Evolutionary conservation across 2,329 filamentous ascomycete species (phyloP), one percentile per base, ranked within the genome.

Genomic region (Pseudocercospora musae): DNA sequence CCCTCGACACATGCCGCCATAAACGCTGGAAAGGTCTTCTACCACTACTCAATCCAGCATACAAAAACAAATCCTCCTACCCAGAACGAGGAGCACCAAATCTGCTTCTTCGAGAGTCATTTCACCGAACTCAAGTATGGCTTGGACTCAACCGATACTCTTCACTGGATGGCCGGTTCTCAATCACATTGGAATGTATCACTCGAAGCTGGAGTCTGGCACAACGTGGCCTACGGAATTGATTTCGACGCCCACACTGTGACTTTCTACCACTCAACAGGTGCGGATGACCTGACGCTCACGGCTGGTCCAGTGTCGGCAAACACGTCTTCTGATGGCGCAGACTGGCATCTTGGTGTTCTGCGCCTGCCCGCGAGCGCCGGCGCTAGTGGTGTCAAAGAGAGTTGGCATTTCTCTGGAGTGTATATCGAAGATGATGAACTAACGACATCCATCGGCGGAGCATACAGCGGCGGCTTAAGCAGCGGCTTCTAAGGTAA

Each of bases 101-200:
- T 85, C 58, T 79, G 77, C 66, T 85, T 85, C 72, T 85, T 85
- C 77, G 88, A 90, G 77, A 85, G 81, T 73, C 88, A 91, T 77
- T 91, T 91, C 76, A 90, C 88, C 11, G 89, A 91, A 79, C 77
- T 91, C 74, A 90, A 91, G 79, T 85, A 85, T 61, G 89, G 88
- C 82, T 78, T 87, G 33, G 77, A 72, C 64, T 77, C 81, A 40
- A 79, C 82, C 62, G 78, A 79, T 29, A 81, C 82, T 67, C 79
- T 91, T 66, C 84, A 85, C 68, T 91, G 88, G 87, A 84, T 85
- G 75, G 85, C 86, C 9, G 80, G 81, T 63, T 82, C 86, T 15
- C 77, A 81, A 68, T 83, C 81, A 55, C 78, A 89, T 69, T 91
- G 88, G 87, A 84, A 82, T 69, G 80, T 81, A 0, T 79, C 84